Evolutionary conservation across 2,329 filamentous ascomycete genomes (phyloP), one percentile per base, ranked within the genome.

Genomic region (Exserohilum rostratum): DNA sequence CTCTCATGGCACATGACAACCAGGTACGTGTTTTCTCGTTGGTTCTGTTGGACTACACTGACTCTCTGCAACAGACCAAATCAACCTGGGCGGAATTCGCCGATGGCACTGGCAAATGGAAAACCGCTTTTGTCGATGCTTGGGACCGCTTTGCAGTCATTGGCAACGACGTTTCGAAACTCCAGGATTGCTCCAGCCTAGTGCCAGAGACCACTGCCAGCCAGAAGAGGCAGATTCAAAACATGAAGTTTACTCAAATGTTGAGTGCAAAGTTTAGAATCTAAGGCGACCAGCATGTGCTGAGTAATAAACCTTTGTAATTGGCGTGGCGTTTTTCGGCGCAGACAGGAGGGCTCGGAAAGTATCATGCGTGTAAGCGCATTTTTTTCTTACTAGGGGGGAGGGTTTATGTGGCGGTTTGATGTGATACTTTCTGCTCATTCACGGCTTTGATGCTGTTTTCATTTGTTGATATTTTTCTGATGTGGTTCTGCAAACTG

Each of bases 151-250:
- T 69, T 17, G 43, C 57, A 0, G 63, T 68, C 6, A 57, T 68
- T 13, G 66, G 66, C 1, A 70, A 64, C 12, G 58, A 68, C 27
- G 61, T 55, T 1, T 53, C 38, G 2, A 62, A 57, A 31, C 46
- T 69, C 20, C 48, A 56, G 6, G 67, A 70, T 17, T 70, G 66
- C 49, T 66, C 67, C 4, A 57, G 47, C 22, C 34, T 67, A 31
- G 52, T 68, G 6, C 61, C 60, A 0, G 45, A 9, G 10, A 50
- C 47, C 2, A 39, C 29, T 3, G 17, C 42, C 27, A 50, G 25
- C 11, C 45, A 33, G 15, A 53, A 37, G 34, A 46, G 57, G 18
- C 37, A 43, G 7, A 25, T 25, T 2, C 22, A 18, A 3, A 49
- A 50, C 31, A 18, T 33, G 5, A 20, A 7, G 7, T 54, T 50